Evolutionary conservation across 345 rosid species (phyloP).

Genomic region (Raphanus raphanistrum): DNA sequence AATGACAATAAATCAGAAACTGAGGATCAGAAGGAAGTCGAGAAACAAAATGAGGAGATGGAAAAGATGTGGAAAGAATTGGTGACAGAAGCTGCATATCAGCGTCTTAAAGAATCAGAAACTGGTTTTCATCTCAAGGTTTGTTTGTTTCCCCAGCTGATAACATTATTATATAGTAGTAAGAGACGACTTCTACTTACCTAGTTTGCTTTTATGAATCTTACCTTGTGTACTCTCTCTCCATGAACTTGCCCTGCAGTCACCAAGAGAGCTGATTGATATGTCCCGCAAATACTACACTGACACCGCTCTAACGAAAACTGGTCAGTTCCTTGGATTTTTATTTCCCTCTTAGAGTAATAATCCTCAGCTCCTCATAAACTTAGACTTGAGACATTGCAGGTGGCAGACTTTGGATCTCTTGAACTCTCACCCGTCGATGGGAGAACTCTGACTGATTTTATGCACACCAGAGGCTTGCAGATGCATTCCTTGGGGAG

Average conservation of each 20-base stretch:
- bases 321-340: conserved; percentile 58
- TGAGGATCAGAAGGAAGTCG: conserved; percentile 55
- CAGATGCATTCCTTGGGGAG: conserved; percentile 85
- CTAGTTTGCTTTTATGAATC: conserved; percentile 20
- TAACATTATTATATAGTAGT: conserved; percentile 6
- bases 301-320: conserved; percentile 93
- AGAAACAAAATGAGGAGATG: conserved; percentile 60
- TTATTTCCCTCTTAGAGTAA: conserved; percentile 20
- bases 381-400: conserved; percentile 15
- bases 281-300: conserved; percentile 75
- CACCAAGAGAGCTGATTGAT: conserved; percentile 77
- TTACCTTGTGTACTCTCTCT: conserved; percentile 23
- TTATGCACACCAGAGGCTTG: conserved; percentile 97
- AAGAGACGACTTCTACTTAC: conserved; percentile 12
- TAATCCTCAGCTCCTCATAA: conserved; percentile 18
- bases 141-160: conserved; percentile 36
- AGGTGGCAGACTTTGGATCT: conserved; percentile 98
- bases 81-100: conserved; percentile 75
- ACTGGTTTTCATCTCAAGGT: conserved; percentile 96
- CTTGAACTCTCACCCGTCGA: conserved; percentile 99
- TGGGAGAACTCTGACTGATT: conserved; percentile 95
- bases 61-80: conserved; percentile 67
- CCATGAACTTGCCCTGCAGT: conserved; percentile 41
- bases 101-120: conserved; percentile 84
- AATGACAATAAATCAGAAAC: conserved; percentile 50